A percentile compares a stretch with the other conserved stretches of the same genome.
Evolutionary conservation across 805 yeast genomes (phyloP).

Genomic region (Saturnispora galanensis): DNA sequence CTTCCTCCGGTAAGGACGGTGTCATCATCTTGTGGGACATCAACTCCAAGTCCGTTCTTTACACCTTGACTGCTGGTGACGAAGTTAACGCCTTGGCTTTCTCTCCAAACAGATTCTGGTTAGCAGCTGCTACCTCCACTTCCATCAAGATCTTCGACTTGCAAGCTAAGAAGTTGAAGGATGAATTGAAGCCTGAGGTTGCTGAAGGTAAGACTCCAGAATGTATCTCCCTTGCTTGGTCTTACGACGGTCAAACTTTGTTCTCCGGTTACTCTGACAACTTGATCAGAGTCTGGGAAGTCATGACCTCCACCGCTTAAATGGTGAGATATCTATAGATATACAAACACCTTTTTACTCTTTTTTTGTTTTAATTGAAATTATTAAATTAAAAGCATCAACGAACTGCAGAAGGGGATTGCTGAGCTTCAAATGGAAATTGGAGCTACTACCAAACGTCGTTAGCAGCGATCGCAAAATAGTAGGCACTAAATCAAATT

Average conservation of each 20-base stretch:
- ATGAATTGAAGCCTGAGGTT: conserved; percentile 97
- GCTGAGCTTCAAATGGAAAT: too few species aligned
- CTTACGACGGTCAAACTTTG: conserved; percentile 98
- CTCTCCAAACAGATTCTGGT: conserved; percentile 99
- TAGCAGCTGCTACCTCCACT: conserved; percentile 97
- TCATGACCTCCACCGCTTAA: conserved; percentile 66
- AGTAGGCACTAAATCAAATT: too few species aligned
- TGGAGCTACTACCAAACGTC: too few species aligned
- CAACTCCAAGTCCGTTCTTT: conserved; percentile 72
- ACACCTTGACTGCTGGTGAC: conserved; percentile 91
- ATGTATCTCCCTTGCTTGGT: conserved; percentile 97
- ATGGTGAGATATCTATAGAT: conserved; percentile 8
- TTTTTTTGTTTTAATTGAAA: conserved; percentile 5
- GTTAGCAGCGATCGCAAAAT: too few species aligned
- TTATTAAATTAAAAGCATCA: too few species aligned
- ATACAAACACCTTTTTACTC: conserved; percentile 3
- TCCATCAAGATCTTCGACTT: conserved; percentile 98
- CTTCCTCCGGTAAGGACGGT: conserved; percentile 99
- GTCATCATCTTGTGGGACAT: conserved; percentile 97
- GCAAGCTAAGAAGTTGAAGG: conserved; percentile 88
- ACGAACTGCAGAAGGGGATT: too few species aligned
- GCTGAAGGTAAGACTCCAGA: conserved; percentile 96
- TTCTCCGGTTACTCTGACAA: conserved; percentile 99
- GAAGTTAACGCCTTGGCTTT: conserved; percentile 97
- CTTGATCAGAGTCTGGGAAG: conserved; percentile 99